Percentiles rank a stretch among this genome's conserved stretches.
These are phyloP conservation scores for Cyberlindnera nakhonratchasimensis DNA, from an alignment of 805 yeast species.

Conservation along the genomic window DNA sequence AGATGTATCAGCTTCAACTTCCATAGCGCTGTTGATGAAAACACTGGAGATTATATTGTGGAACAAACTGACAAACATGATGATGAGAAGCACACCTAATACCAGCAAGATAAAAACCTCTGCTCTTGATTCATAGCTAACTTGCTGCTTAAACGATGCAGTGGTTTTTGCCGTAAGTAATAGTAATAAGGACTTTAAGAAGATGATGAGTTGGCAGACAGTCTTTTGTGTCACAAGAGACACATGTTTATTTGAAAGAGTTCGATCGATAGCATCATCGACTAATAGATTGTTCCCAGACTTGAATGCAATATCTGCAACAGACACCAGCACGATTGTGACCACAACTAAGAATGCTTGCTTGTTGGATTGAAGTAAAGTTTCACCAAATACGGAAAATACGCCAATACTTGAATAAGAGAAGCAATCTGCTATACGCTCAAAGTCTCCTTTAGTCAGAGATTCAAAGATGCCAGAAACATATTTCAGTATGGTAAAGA, in stretches of 20 bases:
- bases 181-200: constrained; percentile 9
- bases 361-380: constrained; percentile 12
- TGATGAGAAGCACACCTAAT: constrained; percentile 13
- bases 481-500: constrained; percentile 1
- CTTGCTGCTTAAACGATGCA: constrained; percentile 2
- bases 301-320: constrained; percentile 5
- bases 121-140: constrained; percentile 3
- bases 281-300: constrained; percentile 3
- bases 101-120: constrained; percentile 11
- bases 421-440: constrained; percentile 5
- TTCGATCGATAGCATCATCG: constrained; percentile 1
- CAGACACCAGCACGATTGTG: constrained; percentile 9
- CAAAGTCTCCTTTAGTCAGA: constrained; percentile 8
- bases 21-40: background rate
- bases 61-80: constrained; percentile 9
- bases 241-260: background rate
- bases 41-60: constrained; percentile 1
- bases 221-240: background rate
- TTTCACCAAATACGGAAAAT: constrained; percentile 16
- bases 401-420: constrained; percentile 11
- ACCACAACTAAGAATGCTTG: constrained; percentile 14
- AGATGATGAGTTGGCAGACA: constrained; percentile 3
- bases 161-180: constrained; percentile 6
- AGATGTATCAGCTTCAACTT: background rate
- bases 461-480: constrained; percentile 5